Evolutionary conservation across 2,329 filamentous ascomycete genomes (phyloP), one percentile per base, ranked within the genome.

Genomic region (Gnomoniopsis smithogilvyi): DNA sequence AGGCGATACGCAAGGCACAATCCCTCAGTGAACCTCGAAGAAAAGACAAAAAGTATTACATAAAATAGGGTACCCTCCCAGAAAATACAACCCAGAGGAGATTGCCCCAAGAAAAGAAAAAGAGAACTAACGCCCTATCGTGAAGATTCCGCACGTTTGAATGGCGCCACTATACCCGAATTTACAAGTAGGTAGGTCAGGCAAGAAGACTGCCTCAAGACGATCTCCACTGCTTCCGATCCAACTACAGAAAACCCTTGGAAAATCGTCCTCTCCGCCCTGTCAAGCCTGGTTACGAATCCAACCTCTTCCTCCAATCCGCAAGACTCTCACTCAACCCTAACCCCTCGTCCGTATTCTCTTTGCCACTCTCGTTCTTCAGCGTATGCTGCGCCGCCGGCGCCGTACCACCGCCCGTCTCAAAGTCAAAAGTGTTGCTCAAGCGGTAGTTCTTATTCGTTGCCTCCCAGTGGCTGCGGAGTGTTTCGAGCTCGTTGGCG

Each of bases 391-490:
- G 47, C 6, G 56, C 54, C 41, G 64, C 58, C 45, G 58, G 36
- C 47, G 57, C 45, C 14, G 54, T 48, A 17, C 51, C 19, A 11
- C 12, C 19, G 36, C 58, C 55, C 19, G 65, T 56, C 58, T 96
- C 93, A 67, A 96, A 93, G 70, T 97, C 93, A 67, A 96, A 96
- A 54, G 90, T 87, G 68, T 89, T 93, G 73, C 91, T 96, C 48
- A 97, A 78, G 24, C 95, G 89, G 73, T 98, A 97, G 68, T 91
- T 96, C 74, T 96, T 95, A 76, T 94, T 97, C 14, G 92, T 96
- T 43, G 89, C 91, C 76, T 98, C 92, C 95, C 95, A 99, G 68
- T 97, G 93, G 54, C 81, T 91, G 54, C 94, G 86, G 51, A 99
- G 80, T 14, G 91, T 90, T 72, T 99, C 95, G 8, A 99, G 85